Evolutionary conservation across 1,139 yeast species (phyloP), one percentile per base, ranked within the genome.

Genomic region (Pichia sp.): DNA sequence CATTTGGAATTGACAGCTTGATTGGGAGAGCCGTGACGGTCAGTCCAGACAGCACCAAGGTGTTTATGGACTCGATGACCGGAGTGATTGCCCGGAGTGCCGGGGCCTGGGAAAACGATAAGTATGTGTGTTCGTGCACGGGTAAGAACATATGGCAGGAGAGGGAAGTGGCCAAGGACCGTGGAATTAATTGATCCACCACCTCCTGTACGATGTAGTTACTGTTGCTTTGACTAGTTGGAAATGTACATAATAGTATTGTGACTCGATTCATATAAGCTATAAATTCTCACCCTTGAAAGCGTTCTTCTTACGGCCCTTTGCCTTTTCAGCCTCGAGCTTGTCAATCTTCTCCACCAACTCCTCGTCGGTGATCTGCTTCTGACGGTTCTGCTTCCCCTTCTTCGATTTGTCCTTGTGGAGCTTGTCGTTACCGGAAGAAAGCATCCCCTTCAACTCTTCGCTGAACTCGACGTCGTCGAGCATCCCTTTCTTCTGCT

Each of bases 111-210:
- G 96, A 93, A 65, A 93, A 93, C 69, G 87, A 86, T 63, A 93
- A 93, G 69, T 83, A 84, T 58, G 95, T 93, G 0, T 93, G 99
- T 69, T 85, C 95, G 43, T 93, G 99, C 67, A 83, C 95, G 26
- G 99, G 99, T 10, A 89, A 90, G 73, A 88, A 96, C 0, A 82
- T 91, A 26, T 93, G 99, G 99, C 90, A 93, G 66, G 99, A 93
- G 67, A 76, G 97, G 53, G 70, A 73, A 46, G 96, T 88, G 62
- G 95, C 95, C 3, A 66, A 76, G 41, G 61, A 66, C 10, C 78
- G 76, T 58, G 90, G 90, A 6, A 69, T 82, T 47, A 64, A 64
- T 28, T 60, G 44, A 18, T n/a, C n/a, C n/a, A n/a, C n/a, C n/a
- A n/a, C n/a, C n/a, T n/a, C n/a, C n/a, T n/a, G n/a, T n/a, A n/a